These are phyloP conservation scores for Scopulariopsis brevicaulis DNA, from an alignment of 2,329 filamentous ascomycete genomes.

Conservation along the genomic window DNA sequence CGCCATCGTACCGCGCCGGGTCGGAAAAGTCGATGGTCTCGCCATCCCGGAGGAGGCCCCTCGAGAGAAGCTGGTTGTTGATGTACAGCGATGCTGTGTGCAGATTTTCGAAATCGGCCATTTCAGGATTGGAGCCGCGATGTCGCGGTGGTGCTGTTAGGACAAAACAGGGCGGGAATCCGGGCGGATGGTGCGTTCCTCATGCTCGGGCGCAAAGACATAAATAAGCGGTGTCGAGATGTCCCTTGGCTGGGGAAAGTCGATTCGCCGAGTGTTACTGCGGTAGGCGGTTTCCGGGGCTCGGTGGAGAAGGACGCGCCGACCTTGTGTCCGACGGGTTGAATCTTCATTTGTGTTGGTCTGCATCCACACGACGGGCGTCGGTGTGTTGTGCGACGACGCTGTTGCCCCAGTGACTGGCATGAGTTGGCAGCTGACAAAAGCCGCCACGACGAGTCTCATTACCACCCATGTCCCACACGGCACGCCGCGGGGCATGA, in stretches of 20 bases:
- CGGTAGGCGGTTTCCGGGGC: neutral
- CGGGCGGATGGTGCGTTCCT: neutral
- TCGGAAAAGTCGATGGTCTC: slow-evolving; percentile 73
- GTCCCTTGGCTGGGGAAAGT: neutral
- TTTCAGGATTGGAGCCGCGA: slow-evolving; percentile 14
- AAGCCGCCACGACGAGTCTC: neutral
- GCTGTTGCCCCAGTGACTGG: neutral
- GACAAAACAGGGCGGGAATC: neutral
- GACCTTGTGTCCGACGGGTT: neutral
- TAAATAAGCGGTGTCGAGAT: neutral
- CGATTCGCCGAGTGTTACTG: neutral
- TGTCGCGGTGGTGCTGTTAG: neutral
- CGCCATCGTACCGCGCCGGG: slow-evolving; percentile 51
- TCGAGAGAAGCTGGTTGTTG: slow-evolving; percentile 59
- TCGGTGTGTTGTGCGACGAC: neutral
- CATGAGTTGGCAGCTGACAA: neutral
- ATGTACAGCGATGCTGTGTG: slow-evolving; percentile 60
- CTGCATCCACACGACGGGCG: neutral
- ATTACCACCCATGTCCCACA: neutral
- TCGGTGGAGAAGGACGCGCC: neutral
- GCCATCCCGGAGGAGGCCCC: slow-evolving; percentile 55
- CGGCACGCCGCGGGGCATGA: too few relatives aligned
- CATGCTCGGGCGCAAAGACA: neutral
- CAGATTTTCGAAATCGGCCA: slow-evolving; percentile 50
- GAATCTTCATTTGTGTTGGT: neutral